These are phyloP conservation scores for Xylariaceae sp. DNA, from an alignment of 2,329 filamentous ascomycete genomes.

Conservation along the genomic window DNA sequence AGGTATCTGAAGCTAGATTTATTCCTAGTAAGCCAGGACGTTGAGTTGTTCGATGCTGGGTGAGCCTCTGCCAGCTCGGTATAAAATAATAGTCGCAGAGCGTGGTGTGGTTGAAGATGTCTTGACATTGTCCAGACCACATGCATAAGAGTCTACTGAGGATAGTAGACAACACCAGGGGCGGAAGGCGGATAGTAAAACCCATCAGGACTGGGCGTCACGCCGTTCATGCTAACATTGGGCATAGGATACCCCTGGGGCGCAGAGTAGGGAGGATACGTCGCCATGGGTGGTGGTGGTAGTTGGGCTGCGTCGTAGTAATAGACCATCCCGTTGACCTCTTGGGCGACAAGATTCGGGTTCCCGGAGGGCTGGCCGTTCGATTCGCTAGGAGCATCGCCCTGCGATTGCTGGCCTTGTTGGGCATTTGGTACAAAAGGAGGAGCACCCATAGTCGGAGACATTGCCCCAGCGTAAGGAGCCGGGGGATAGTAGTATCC, in stretches of 20 bases:
- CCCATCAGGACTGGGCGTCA: constrained; percentile 58
- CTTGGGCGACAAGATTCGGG: constrained; percentile 62
- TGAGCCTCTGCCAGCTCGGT: too few species aligned
- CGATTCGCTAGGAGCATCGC: constrained; percentile 28
- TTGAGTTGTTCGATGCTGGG: too few species aligned
- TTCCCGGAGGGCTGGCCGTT: constrained; percentile 47
- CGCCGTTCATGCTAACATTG: constrained; percentile 62
- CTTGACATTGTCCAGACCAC: too few species aligned
- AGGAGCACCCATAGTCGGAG: constrained; percentile 36
- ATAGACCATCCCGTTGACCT: constrained; percentile 93
- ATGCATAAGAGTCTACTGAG: constrained; percentile 36
- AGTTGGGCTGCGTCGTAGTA: constrained; percentile 81
- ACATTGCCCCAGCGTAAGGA: constrained; percentile 27
- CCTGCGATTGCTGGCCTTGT: constrained; percentile 33
- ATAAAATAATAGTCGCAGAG: too few species aligned
- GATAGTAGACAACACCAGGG: constrained; percentile 53
- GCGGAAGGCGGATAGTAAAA: constrained; percentile 62
- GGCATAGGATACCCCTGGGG: constrained; percentile 44
- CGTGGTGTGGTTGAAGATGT: too few species aligned
- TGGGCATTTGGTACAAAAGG: constrained; percentile 48
- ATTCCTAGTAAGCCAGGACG: too few species aligned
- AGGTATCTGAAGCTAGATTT: too few species aligned
- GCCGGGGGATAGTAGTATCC: constrained; percentile 62
- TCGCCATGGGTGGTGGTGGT: constrained; percentile 43
- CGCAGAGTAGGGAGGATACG: constrained; percentile 40